Percentiles rank a stretch among this genome's conserved stretches.
Evolutionary conservation across 352 stramenopile species (phyloP).

Genomic region (Phytophthora crassamura): DNA sequence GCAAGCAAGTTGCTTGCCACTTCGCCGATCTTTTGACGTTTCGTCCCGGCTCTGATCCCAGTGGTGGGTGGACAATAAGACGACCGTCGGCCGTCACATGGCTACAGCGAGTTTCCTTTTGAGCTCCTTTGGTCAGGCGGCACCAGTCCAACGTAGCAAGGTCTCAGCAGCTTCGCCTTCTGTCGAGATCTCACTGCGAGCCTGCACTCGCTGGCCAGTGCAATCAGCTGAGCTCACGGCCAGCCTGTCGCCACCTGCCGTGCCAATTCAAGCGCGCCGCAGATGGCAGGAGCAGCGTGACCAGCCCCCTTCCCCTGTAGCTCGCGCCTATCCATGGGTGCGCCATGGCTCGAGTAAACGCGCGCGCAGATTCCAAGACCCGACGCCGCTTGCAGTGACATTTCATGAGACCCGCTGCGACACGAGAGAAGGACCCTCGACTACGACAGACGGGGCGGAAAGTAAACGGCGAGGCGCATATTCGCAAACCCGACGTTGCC

Average conservation of each 20-base stretch:
- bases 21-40: slow-evolving; percentile 13
- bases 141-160: no score
- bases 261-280: not conserved
- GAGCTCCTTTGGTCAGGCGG: no score
- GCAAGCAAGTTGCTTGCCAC: no score
- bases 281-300: slow-evolving; percentile 9
- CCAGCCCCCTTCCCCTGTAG: not conserved
- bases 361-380: slow-evolving; percentile 6
- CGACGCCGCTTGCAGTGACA: slow-evolving; percentile 12
- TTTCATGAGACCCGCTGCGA: slow-evolving; percentile 1
- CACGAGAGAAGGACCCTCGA: slow-evolving; percentile 15
- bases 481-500: slow-evolving; percentile 7
- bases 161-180: no score
- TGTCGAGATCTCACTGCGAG: no score
- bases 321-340: not conserved
- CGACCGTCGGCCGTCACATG: slow-evolving; percentile 12
- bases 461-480: slow-evolving; percentile 18
- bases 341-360: slow-evolving; percentile 26
- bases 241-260: not conserved
- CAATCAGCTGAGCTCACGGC: not conserved
- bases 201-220: no score
- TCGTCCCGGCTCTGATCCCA: slow-evolving; percentile 11
- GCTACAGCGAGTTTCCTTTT: no score
- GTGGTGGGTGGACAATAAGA: no score
- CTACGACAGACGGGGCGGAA: not conserved